Percentiles rank a stretch among this genome's conserved stretches.
Evolutionary conservation across 345 rosid genomes (phyloP).

Genomic region (Brassica rapa): DNA sequence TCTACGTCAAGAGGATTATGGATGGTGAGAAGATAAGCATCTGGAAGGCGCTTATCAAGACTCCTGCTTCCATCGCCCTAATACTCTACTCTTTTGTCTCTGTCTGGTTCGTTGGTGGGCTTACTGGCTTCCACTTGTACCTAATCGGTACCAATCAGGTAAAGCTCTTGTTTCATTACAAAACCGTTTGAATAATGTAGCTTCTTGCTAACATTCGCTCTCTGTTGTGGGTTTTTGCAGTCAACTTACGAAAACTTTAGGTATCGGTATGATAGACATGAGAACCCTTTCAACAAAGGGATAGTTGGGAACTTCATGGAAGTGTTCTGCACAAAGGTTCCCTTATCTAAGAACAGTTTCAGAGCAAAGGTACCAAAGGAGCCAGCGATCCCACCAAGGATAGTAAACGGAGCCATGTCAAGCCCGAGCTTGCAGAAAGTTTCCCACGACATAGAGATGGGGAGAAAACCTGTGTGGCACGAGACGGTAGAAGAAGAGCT

Average conservation of each 20-base stretch:
- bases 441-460: constrained; percentile 60
- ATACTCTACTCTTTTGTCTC: constrained; percentile 66
- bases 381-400: constrained; percentile 54
- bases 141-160: constrained; percentile 95
- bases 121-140: constrained; percentile 76
- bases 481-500: constrained; percentile 46
- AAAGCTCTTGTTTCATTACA: constrained; percentile 12
- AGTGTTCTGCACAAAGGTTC: constrained; percentile 65
- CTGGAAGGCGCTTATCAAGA: constrained; percentile 79
- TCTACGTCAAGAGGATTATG: constrained; percentile 70
- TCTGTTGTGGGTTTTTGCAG: constrained; percentile 49
- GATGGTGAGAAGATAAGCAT: constrained; percentile 56
- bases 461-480: constrained; percentile 69
- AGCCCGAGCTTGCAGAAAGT: constrained; percentile 56
- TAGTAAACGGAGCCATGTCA: constrained; percentile 41
- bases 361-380: constrained; percentile 65
- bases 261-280: constrained; percentile 60
- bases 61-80: constrained; percentile 89
- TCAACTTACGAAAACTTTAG: constrained; percentile 93
- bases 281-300: constrained; percentile 83
- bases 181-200: neutral
- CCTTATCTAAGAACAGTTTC: constrained; percentile 74
- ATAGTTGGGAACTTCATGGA: constrained; percentile 66
- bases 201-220: constrained; percentile 11
- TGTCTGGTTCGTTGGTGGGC: constrained; percentile 97